Percentiles rank a stretch among this genome's conserved stretches.
Conservation (phyloP, 257 asterid species). For the Leptodermis oblonga region DNA sequence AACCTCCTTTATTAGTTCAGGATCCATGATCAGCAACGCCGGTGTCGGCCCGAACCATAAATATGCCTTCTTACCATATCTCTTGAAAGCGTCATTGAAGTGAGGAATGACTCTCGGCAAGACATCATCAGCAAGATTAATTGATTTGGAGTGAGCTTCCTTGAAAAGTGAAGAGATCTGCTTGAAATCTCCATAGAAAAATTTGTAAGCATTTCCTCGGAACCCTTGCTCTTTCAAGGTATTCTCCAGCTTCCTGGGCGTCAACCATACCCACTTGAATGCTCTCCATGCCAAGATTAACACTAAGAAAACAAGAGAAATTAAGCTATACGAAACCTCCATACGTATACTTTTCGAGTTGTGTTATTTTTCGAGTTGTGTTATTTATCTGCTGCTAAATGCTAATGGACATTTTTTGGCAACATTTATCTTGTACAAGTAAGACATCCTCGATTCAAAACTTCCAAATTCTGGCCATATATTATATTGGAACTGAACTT, state of each 20-base stretch:
- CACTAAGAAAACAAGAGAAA: not conserved
- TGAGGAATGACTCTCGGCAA: slow-evolving; percentile 28
- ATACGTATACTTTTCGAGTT: not conserved
- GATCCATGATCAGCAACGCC: too few relatives aligned
- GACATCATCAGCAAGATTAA: slow-evolving; percentile 26
- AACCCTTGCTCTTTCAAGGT: slow-evolving; percentile 32
- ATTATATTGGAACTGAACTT: too few relatives aligned
- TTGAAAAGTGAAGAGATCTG: slow-evolving; percentile 1
- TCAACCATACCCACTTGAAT: slow-evolving; percentile 38
- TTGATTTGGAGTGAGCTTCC: slow-evolving; percentile 27
- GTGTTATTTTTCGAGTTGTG: too few relatives aligned
- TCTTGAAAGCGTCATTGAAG: slow-evolving; percentile 3
- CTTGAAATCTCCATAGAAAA: slow-evolving; percentile 27
- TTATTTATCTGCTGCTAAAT: too few relatives aligned
- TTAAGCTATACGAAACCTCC: not conserved
- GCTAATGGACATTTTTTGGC: too few relatives aligned
- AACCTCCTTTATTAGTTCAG: too few relatives aligned
- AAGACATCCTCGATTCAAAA: too few relatives aligned
- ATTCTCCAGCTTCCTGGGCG: slow-evolving; percentile 32
- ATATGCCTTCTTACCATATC: slow-evolving; percentile 45
- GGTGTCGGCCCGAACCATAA: too few relatives aligned
- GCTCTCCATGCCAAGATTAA: slow-evolving; percentile 17
- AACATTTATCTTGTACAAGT: too few relatives aligned
- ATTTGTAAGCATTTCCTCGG: slow-evolving; percentile 29
- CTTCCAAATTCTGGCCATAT: too few relatives aligned